Conservation (phyloP, 257 asterid genomes). For the Fraxinus cuspidata region DNA sequence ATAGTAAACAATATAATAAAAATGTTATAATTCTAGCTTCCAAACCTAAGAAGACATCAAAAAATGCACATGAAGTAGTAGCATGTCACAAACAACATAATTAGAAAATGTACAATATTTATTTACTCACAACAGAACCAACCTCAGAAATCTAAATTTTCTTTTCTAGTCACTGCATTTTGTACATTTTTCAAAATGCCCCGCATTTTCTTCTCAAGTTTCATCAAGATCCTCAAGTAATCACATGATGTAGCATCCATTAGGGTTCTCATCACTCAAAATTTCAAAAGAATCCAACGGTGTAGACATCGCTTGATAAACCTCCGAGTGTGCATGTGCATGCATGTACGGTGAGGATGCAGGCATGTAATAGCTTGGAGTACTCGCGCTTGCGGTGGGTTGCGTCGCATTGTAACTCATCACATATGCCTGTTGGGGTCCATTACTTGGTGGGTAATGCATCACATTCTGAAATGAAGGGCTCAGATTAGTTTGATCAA, state of each 20-base stretch:
- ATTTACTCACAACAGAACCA: not conserved
- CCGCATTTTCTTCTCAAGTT: not conserved
- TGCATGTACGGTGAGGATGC: conserved; percentile 47
- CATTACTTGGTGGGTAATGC: conserved; percentile 36
- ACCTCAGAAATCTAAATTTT: not conserved
- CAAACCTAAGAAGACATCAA: not conserved
- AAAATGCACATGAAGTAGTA: not conserved
- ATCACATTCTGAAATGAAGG: conserved; percentile 39
- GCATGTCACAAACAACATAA: not conserved
- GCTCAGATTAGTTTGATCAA: conserved; percentile 41
- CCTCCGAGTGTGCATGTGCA: conserved; percentile 37
- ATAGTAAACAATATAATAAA: too few species aligned
- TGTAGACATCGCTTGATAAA: conserved; percentile 28
- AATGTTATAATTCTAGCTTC: too few species aligned
- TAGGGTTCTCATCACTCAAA: conserved; percentile 82
- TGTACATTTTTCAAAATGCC: conserved; percentile 21
- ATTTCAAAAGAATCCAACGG: conserved; percentile 66
- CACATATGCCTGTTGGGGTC: conserved; percentile 47
- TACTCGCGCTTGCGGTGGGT: conserved; percentile 39
- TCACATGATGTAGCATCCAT: conserved; percentile 71
- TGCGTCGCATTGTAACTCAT: conserved; percentile 64
- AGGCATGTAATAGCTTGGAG: conserved; percentile 48
- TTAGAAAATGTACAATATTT: not conserved
- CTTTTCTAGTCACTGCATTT: not conserved
- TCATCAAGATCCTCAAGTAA: conserved; percentile 3